Conservation (phyloP, 2,329 filamentous ascomycete species). For the Colletotrichum magnum region DNA sequence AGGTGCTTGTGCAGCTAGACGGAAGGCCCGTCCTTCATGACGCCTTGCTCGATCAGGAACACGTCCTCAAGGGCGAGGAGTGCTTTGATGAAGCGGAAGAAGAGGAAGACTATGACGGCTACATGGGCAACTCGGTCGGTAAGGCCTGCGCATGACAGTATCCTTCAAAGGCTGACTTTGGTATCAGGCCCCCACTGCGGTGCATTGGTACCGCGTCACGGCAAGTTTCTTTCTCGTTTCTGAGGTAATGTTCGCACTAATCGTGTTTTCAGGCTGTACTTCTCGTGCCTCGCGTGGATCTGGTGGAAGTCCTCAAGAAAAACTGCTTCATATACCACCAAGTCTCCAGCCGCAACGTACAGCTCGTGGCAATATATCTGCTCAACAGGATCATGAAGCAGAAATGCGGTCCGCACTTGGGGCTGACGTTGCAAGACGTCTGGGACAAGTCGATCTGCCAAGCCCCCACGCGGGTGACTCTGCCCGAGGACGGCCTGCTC, state of each 20-base stretch:
- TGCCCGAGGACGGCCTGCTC: neutral
- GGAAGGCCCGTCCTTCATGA: conserved; percentile 43
- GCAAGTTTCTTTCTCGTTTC: neutral
- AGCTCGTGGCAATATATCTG: no score
- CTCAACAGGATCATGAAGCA: no score
- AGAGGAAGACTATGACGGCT: conserved; percentile 47
- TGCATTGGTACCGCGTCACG: conserved; percentile 44
- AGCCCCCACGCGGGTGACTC: no score
- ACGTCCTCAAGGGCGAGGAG: conserved; percentile 44
- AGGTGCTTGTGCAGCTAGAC: conserved; percentile 47
- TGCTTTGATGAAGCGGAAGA: conserved; percentile 41
- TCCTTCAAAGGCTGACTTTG: no score
- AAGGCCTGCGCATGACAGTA: neutral
- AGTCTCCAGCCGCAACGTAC: no score
- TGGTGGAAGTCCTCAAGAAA: no score
- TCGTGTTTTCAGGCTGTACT: conserved; percentile 4
- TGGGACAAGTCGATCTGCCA: no score
- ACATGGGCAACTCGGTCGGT: conserved; percentile 47
- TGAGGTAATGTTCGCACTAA: neutral
- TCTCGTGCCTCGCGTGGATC: conserved; percentile 3
- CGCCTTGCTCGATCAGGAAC: conserved; percentile 40
- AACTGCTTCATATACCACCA: no score
- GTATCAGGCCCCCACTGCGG: conserved; percentile 41
- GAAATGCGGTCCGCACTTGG: no score
- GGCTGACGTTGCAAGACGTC: no score